Percentiles rank a stretch among this genome's conserved stretches.
These are phyloP conservation scores for Thalassiosira mediterranea DNA, from an alignment of 352 stramenopile genomes.

Conservation along the genomic window DNA sequence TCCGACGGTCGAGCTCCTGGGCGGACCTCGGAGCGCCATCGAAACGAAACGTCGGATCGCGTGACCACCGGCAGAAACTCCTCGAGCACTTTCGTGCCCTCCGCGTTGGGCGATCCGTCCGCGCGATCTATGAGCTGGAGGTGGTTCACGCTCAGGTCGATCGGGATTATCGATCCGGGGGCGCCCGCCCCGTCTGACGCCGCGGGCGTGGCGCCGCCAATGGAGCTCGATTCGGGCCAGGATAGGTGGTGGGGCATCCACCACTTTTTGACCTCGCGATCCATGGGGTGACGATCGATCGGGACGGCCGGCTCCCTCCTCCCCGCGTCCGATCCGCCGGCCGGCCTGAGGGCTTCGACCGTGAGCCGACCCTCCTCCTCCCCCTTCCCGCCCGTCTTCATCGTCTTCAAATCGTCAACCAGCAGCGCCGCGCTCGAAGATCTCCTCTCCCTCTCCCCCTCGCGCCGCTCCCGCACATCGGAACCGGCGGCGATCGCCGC, in stretches of 20 bases:
- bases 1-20: background rate
- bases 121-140: conserved; percentile 29
- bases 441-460: no score
- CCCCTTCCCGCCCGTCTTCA: no score
- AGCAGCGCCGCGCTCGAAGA: no score
- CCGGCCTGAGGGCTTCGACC: no score
- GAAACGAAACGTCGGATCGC: conserved; percentile 37
- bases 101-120: conserved; percentile 22
- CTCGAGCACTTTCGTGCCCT: conserved; percentile 6
- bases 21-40: conserved; percentile 29
- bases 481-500: no score
- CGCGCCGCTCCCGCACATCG: no score
- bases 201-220: background rate
- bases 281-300: no score
- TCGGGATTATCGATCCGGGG: conserved; percentile 28
- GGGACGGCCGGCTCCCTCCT: no score
- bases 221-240: background rate
- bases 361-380: no score
- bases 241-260: background rate
- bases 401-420: no score
- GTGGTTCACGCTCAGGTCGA: conserved; percentile 57
- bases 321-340: no score
- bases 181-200: background rate
- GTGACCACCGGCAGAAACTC: conserved; percentile 49
- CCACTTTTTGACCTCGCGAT: conserved; percentile 3